These are phyloP conservation scores for Acacia melanoxylon DNA, from an alignment of 306 rosid species.

Conservation along the genomic window DNA sequence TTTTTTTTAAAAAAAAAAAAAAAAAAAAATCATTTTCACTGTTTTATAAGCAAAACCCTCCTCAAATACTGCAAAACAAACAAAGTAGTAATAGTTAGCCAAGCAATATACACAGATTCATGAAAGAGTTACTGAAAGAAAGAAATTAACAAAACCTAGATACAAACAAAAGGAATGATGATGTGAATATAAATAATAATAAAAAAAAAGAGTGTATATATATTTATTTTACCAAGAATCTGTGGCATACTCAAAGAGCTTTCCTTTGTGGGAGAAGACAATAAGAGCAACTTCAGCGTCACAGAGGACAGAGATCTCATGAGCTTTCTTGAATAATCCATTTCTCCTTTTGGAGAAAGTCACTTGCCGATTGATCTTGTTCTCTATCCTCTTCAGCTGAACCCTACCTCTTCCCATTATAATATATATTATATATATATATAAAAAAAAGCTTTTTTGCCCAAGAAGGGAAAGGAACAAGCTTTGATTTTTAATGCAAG, in stretches of 20 bases:
- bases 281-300: constrained; percentile 96
- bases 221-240: constrained; percentile 62
- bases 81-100: background rate
- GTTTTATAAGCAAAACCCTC: constrained; percentile 13
- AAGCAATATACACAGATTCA: background rate
- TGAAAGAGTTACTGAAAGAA: background rate
- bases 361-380: constrained; percentile 94
- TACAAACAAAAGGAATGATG: background rate
- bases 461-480: background rate
- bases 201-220: background rate
- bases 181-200: background rate
- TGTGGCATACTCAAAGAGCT: constrained; percentile 86
- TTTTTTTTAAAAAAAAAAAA: too few species aligned
- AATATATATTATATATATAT: background rate
- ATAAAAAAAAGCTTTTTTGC: background rate
- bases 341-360: constrained; percentile 93
- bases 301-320: constrained; percentile 94
- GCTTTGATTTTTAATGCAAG: background rate
- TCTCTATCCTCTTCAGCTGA: constrained; percentile 87
- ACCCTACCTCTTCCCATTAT: constrained; percentile 98
- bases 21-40: background rate
- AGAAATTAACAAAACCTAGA: background rate
- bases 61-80: background rate
- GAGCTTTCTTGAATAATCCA: constrained; percentile 89
- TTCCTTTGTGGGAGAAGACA: constrained; percentile 95